Conservation (phyloP, 208 protist species). For the Trypanosoma theileri region DNA sequence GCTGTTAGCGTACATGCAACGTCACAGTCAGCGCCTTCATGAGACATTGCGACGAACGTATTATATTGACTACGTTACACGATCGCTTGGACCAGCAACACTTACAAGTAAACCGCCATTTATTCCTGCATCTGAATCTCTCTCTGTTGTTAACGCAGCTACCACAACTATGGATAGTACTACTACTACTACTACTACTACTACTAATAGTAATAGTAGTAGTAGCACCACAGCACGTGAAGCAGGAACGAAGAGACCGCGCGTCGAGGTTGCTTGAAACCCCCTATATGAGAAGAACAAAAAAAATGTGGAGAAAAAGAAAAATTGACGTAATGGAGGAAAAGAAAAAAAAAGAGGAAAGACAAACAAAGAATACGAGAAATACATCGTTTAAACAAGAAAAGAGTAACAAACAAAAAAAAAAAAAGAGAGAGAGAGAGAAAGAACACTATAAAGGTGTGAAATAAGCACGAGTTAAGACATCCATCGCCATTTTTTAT, state of each 20-base stretch:
- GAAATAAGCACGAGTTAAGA: too few relatives aligned
- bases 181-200: not conserved
- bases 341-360: not conserved
- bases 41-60: slow-evolving; percentile 82
- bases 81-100: slow-evolving; percentile 42
- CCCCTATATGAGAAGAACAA: not conserved
- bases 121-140: slow-evolving; percentile 10
- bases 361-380: not conserved
- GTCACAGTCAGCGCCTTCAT: slow-evolving; percentile 86
- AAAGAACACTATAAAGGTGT: too few relatives aligned
- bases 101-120: slow-evolving; percentile 74
- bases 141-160: too few relatives aligned
- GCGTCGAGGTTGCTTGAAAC: slow-evolving; percentile 7
- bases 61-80: slow-evolving; percentile 90
- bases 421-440: too few relatives aligned
- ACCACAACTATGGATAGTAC: too few relatives aligned
- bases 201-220: not conserved
- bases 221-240: not conserved
- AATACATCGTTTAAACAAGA: not conserved
- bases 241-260: slow-evolving; percentile 14
- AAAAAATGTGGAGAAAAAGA: not conserved
- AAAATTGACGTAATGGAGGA: not conserved
- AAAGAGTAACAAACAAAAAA: not conserved
- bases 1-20: slow-evolving; percentile 80
- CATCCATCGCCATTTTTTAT: slow-evolving; percentile 12